phyloP scores from a whole-genome alignment of 345 rosid genomes.

The Isatis tinctoria region DNA sequence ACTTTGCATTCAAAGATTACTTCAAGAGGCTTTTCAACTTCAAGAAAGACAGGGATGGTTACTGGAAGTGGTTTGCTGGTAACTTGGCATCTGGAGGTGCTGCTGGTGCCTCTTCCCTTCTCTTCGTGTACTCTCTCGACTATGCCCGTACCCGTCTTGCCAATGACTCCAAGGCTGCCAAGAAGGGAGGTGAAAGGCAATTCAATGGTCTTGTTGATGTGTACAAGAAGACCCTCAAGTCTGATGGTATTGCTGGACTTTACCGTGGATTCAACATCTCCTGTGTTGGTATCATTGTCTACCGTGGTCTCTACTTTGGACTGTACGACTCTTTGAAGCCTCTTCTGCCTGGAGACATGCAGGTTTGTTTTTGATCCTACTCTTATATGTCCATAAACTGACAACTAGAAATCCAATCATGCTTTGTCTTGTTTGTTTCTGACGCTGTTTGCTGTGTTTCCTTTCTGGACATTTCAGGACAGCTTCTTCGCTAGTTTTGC shows the following conservation, averaged over 20 bases:
- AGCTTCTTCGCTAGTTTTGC: conserved; percentile 86
- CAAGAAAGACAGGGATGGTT: conserved; percentile 85
- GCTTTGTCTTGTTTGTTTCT: background rate
- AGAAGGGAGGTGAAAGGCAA: conserved; percentile 88
- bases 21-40: conserved; percentile 88
- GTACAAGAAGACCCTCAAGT: conserved; percentile 62
- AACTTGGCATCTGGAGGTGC: conserved; percentile 89
- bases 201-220: conserved; percentile 82
- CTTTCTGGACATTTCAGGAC: conserved; percentile 50
- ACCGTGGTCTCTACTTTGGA: conserved; percentile 89
- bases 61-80: conserved; percentile 96
- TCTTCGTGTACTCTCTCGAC: conserved; percentile 83
- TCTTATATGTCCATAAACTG: background rate
- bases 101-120: conserved; percentile 87
- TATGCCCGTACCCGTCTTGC: conserved; percentile 89
- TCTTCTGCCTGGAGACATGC: conserved; percentile 49
- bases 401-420: background rate
- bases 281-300: conserved; percentile 79
- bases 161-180: conserved; percentile 88
- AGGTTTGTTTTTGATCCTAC: conserved; percentile 39
- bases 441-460: background rate
- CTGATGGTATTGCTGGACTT: conserved; percentile 83
- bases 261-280: conserved; percentile 95
- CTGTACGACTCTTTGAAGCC: conserved; percentile 84
- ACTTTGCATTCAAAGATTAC: conserved; percentile 93